Evolutionary conservation across 495 filamentous ascomycete species (phyloP), one percentile per base, ranked within the genome.

Genomic region (Xylaria curta): DNA sequence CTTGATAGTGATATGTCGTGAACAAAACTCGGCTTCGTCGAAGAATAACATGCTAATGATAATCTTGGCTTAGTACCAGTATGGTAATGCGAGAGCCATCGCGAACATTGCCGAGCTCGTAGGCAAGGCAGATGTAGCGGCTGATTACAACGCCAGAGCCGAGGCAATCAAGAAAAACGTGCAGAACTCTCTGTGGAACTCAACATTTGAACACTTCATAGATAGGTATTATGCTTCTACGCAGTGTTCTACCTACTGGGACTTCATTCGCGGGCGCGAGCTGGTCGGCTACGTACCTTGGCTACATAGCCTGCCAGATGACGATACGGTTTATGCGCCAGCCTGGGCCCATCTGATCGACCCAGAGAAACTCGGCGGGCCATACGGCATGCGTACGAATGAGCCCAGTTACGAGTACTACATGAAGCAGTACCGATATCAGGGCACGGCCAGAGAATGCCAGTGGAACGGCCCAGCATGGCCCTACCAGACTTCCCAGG

Each of bases 391-490:
- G 8, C 71, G 77, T 12, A 81, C 79, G 26, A 75, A 76, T 42
- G 79, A 81, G 58, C 79, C 77, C 1, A 78, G 74, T 56, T 79
- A 79, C 65, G 72, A 81, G 51, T 78, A 78, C 70, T 81, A 75
- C 73, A 81, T 81, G 79, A 24, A 24, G 6, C 69, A 71, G 33
- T 71, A 65, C 51, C 69, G 69, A 13, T 81, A 81, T 49, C 76
- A 81, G 61, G 73, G 75, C 26, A 49, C 49, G 3, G 54, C 74
- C 4, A 60, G 58, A 15, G 77, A 79, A 54, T 81, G 79, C 66
- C 79, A 79, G 33, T 81, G 79, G 79, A 79, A 81, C 59, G 79
- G 79, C 21, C 79, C 79, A 9, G 61, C 70, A 3, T 81, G 79
- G 79, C 77, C 77, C 9, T 81, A 78, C 72, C 77, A 79, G 56